phyloP scores from a whole-genome alignment of 805 yeast species.

The Saccharomycodes ludwigii region DNA sequence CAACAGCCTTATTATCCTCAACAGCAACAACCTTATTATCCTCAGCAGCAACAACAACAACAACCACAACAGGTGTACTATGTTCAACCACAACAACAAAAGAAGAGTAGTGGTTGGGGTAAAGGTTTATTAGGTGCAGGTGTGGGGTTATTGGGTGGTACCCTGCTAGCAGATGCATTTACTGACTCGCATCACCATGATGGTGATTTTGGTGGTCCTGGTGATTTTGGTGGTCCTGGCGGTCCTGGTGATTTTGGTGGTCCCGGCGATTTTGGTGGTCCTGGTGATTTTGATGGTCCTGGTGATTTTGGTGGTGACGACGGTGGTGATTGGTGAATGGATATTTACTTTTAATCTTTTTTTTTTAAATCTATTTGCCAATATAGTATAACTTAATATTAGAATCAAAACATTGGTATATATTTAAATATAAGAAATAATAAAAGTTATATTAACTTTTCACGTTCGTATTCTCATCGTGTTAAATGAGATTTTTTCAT shows the following conservation, averaged over 20 bases:
- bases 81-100: slow-evolving; percentile 22
- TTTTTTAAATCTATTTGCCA: too few species aligned
- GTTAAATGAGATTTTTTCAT: too few species aligned
- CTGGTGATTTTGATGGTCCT: slow-evolving; percentile 19
- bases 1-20: slow-evolving; percentile 16
- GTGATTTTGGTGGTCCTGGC: slow-evolving; percentile 6
- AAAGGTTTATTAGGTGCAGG: slow-evolving; percentile 38
- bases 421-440: background rate
- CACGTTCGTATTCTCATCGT: background rate
- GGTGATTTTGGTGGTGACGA: slow-evolving; percentile 21
- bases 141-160: slow-evolving; percentile 53
- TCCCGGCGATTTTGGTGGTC: slow-evolving; percentile 10
- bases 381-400: too few species aligned
- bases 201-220: slow-evolving; percentile 21
- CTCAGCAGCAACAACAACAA: slow-evolving; percentile 8
- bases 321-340: slow-evolving; percentile 13
- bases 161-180: slow-evolving; percentile 35
- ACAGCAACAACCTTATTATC: slow-evolving; percentile 13
- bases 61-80: slow-evolving; percentile 21
- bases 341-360: slow-evolving; percentile 3
- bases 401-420: too few species aligned
- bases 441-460: background rate
- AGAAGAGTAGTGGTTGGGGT: slow-evolving; percentile 23
- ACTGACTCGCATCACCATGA: slow-evolving; percentile 20
- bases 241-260: slow-evolving; percentile 18